Conservation (phyloP, 139 green algal species). For the Haematococcus lacustris region DNA sequence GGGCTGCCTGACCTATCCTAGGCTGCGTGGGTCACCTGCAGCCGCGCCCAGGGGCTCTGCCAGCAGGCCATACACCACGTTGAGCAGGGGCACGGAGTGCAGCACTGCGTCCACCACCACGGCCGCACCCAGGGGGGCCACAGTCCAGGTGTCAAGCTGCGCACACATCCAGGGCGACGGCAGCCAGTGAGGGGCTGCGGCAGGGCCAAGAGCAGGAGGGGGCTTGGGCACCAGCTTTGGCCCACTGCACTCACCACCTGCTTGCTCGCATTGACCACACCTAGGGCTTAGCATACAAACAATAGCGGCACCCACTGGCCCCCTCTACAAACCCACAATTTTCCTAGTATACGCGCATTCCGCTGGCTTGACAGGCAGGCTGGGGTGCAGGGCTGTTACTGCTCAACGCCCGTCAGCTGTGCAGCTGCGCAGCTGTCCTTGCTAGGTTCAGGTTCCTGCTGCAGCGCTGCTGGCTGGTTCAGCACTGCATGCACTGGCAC, state of each 20-base stretch:
- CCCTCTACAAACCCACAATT: too few relatives aligned
- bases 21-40: too few relatives aligned
- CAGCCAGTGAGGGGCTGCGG: not conserved
- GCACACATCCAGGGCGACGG: not conserved
- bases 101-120: constrained; percentile 40
- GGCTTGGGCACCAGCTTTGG: not conserved
- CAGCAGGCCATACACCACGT: constrained; percentile 43
- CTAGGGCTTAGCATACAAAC: too few relatives aligned
- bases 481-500: not conserved
- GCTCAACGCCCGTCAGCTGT: too few relatives aligned
- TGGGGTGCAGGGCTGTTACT: too few relatives aligned
- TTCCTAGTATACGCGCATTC: too few relatives aligned
- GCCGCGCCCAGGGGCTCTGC: constrained; percentile 52
- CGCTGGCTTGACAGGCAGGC: too few relatives aligned
- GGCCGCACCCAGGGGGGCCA: constrained; percentile 38
- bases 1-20: too few relatives aligned
- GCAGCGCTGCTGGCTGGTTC: too few relatives aligned
- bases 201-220: not conserved
- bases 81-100: constrained; percentile 55
- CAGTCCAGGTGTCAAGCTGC: constrained; percentile 11
- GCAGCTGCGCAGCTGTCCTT: not conserved
- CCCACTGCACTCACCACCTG: not conserved
- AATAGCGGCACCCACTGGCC: too few relatives aligned
- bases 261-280: not conserved
- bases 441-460: not conserved